phyloP scores from a whole-genome alignment of 2,329 filamentous ascomycete species.

The Calonectria pseudoturangicola region DNA sequence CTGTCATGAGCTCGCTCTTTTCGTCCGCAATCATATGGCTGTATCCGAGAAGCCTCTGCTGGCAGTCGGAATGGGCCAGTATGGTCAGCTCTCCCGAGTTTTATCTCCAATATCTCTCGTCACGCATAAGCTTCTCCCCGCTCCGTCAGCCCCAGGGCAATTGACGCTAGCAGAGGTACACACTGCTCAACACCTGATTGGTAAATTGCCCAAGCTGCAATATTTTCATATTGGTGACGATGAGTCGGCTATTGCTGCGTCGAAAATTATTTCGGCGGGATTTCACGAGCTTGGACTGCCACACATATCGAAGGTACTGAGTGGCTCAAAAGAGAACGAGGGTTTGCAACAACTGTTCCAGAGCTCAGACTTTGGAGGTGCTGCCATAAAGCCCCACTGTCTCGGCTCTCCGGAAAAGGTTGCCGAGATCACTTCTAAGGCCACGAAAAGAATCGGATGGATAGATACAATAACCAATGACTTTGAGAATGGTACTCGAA shows the following conservation, averaged over 20 bases:
- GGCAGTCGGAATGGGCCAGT: slow-evolving; percentile 29
- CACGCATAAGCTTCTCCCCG: slow-evolving; percentile 19
- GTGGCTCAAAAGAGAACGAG: background rate
- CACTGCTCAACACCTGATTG: slow-evolving; percentile 8
- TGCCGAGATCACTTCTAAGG: background rate
- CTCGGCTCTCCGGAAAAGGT: background rate
- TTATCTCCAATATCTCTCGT: slow-evolving; percentile 33
- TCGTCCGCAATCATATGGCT: slow-evolving; percentile 3
- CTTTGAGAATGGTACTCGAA: background rate
- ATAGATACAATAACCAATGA: background rate
- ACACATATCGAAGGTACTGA: background rate
- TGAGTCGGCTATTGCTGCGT: background rate
- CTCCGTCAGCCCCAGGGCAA: slow-evolving; percentile 31
- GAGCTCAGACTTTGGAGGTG: background rate
- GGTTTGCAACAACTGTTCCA: background rate
- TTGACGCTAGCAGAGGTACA: slow-evolving; percentile 26
- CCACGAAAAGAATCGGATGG: background rate
- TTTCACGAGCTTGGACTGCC: slow-evolving; percentile 5
- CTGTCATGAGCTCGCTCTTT: slow-evolving; percentile 26
- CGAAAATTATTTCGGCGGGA: background rate
- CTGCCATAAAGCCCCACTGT: no score
- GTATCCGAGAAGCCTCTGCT: slow-evolving; percentile 14
- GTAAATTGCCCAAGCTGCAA: background rate
- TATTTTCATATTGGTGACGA: background rate
- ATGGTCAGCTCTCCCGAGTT: slow-evolving; percentile 31